Percentiles rank a stretch among this genome's conserved stretches.
Conservation (phyloP, 371 early-diverging fungal species). For the Umbelopsis sp. region DNA sequence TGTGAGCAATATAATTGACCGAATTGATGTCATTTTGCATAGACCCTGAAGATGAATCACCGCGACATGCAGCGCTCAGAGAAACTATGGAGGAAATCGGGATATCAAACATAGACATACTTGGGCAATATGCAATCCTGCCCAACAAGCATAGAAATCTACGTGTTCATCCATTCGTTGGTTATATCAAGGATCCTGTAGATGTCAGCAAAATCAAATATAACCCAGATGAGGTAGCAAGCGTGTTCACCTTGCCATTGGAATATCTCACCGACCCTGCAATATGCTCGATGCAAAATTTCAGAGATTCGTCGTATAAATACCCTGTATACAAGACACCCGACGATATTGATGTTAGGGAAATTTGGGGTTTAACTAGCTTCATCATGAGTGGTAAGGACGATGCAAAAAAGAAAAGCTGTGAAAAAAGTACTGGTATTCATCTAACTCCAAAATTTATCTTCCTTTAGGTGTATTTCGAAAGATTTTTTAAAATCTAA, state of each 20-base stretch:
- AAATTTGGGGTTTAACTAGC: constrained; percentile 88
- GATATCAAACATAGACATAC: constrained; percentile 57
- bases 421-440: too few relatives aligned
- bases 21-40: neutral
- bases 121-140: constrained; percentile 70
- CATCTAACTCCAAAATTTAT: too few relatives aligned
- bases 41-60: constrained; percentile 60
- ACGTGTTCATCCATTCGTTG: constrained; percentile 78
- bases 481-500: too few relatives aligned
- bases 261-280: constrained; percentile 61
- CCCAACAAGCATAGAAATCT: constrained; percentile 69
- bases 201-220: constrained; percentile 35
- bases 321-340: constrained; percentile 72
- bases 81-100: constrained; percentile 89
- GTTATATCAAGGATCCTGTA: constrained; percentile 54
- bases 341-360: constrained; percentile 42
- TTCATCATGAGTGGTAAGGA: constrained; percentile 69
- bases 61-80: constrained; percentile 74
- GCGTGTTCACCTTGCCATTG: constrained; percentile 73
- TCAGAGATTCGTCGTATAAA: constrained; percentile 58
- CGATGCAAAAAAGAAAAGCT: neutral
- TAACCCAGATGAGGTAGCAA: constrained; percentile 74
- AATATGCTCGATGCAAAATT: constrained; percentile 52
- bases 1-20: too few relatives aligned
- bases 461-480: too few relatives aligned